Base-by-base conservation (phyloP, 2,329 filamentous ascomycete genomes). In the Aphanocladium album region DNA sequence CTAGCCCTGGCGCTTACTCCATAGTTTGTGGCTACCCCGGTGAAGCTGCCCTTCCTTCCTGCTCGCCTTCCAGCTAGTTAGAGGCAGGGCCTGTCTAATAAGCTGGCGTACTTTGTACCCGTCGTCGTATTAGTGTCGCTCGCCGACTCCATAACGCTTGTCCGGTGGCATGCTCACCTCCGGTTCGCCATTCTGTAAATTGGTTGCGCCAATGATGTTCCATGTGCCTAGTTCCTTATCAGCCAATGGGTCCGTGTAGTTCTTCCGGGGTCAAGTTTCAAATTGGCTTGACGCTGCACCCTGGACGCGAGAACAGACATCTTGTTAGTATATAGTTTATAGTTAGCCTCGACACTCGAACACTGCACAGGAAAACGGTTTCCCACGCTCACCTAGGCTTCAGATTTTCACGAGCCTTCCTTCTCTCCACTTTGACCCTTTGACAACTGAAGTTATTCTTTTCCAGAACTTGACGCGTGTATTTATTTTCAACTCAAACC, bases 171-270 rank as follows among this genome's bases (percentile, higher is more conserved):
- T 50, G 55, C 57, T 53, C 57, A 53, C 57, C 47, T 59, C 47
- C 25, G 17, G 56, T n/a, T 46, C 30, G 19, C 49, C 37, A n/a
- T 37, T 33, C 23, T 21, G n/a, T 41, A 11, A 6, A 14, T 23
- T 70, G 72, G 81, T 57, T 16, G 21, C 21, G 5, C 52, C 39
- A 30, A 55, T 49, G 30, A 47, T 23, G 21, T 30, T 30, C 54
- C 55, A 50, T 50, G 33, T 57, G 45, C 55, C 45, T 9, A 39
- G 23, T 30, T 37, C 19, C 39, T 53, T 52, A 37, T 59, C 39
- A 41, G 25, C 49, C 47, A 45, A 59, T 59, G 39, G 39, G 39
- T 46, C 57, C 39, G 5, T 45, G 49, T 53, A 46, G 23, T 45
- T 14, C 21, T 59, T 35, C 5, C 11, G 6, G 9, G 27, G 9